Conservation (phyloP, 768 basidiomycete species). For the Pulveroboletus sp. region DNA sequence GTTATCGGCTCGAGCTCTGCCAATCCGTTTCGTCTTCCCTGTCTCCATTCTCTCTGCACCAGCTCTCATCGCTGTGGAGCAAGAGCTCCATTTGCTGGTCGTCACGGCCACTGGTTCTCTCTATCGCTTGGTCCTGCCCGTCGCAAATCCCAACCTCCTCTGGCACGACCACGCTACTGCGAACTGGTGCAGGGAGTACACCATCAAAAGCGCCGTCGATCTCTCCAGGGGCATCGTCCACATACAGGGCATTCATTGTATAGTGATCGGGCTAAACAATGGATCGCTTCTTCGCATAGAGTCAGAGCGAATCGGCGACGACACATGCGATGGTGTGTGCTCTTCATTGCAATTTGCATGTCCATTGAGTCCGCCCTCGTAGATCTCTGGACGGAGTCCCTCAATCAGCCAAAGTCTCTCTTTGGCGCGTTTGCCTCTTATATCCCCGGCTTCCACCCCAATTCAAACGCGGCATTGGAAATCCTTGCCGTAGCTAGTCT, state of each 20-base stretch:
- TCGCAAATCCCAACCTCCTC: slow-evolving; percentile 45
- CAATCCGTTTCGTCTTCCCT: slow-evolving; percentile 77
- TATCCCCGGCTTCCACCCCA: slow-evolving; percentile 48
- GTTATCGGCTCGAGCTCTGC: slow-evolving; percentile 57
- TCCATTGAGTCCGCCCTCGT: slow-evolving; percentile 11
- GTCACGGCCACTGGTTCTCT: slow-evolving; percentile 66
- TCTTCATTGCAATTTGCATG: slow-evolving; percentile 3
- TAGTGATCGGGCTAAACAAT: slow-evolving; percentile 56
- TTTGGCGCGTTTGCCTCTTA: slow-evolving; percentile 64
- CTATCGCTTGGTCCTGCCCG: slow-evolving; percentile 65
- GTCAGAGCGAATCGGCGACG: slow-evolving; percentile 51
- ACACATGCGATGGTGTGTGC: slow-evolving; percentile 53
- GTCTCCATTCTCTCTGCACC: slow-evolving; percentile 62
- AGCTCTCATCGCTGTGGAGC: slow-evolving; percentile 43
- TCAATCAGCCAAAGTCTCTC: slow-evolving; percentile 63
- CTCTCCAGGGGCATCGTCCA: slow-evolving; percentile 48
- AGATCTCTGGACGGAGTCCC: slow-evolving; percentile 72
- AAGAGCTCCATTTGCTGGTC: slow-evolving; percentile 64
- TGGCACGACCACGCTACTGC: slow-evolving; percentile 53
- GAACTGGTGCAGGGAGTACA: slow-evolving; percentile 65
- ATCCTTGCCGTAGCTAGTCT: slow-evolving; percentile 70
- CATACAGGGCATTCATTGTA: slow-evolving; percentile 60
- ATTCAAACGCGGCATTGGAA: slow-evolving; percentile 46
- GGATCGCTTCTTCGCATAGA: slow-evolving; percentile 70
- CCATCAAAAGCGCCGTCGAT: slow-evolving; percentile 50